A percentile compares a stretch with the other conserved stretches of the same genome.
phyloP scores from a whole-genome alignment of 1,139 yeast genomes.

The Entelexis paramagnoliae region DNA sequence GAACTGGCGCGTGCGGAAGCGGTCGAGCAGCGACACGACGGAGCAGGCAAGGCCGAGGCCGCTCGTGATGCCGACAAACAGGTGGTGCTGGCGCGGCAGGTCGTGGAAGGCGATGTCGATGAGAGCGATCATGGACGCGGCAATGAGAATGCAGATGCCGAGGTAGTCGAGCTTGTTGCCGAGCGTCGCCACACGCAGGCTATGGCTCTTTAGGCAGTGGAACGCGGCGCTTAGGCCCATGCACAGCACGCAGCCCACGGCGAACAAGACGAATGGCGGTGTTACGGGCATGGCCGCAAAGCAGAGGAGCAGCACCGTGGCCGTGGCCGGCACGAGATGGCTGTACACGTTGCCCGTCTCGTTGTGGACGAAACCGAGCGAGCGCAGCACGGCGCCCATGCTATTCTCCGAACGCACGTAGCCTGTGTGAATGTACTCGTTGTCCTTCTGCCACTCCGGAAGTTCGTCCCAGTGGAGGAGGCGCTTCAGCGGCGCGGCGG shows the following conservation, averaged over 20 bases:
- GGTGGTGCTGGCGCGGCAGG: conserved; percentile 33
- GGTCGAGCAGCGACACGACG: conserved; percentile 51
- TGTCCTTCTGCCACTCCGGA: conserved; percentile 81
- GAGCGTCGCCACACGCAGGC: conserved; percentile 45
- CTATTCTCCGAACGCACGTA: conserved; percentile 65
- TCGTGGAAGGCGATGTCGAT: conserved; percentile 59
- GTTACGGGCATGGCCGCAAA: conserved; percentile 24
- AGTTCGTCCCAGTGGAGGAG: conserved; percentile 39
- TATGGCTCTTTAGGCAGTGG: conserved; percentile 71
- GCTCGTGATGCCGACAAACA: conserved; percentile 44
- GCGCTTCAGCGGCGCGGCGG: too few species aligned
- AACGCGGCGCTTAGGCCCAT: conserved; percentile 63
- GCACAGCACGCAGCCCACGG: conserved; percentile 45
- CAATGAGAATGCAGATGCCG: conserved; percentile 70
- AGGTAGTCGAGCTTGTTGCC: conserved; percentile 81
- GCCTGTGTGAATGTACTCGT: conserved; percentile 62
- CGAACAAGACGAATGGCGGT: conserved; percentile 35
- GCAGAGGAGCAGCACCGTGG: conserved; percentile 27
- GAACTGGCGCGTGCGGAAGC: conserved; percentile 59
- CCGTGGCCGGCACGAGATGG: conserved; percentile 60
- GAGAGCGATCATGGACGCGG: conserved; percentile 63
- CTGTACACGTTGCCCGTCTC: conserved; percentile 75
- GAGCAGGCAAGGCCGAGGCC: conserved; percentile 54
- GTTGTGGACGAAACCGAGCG: conserved; percentile 65
- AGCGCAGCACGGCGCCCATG: conserved; percentile 40